Evolutionary conservation across 768 basidiomycete genomes (phyloP).

Genomic region (Psilocybe sp.): DNA sequence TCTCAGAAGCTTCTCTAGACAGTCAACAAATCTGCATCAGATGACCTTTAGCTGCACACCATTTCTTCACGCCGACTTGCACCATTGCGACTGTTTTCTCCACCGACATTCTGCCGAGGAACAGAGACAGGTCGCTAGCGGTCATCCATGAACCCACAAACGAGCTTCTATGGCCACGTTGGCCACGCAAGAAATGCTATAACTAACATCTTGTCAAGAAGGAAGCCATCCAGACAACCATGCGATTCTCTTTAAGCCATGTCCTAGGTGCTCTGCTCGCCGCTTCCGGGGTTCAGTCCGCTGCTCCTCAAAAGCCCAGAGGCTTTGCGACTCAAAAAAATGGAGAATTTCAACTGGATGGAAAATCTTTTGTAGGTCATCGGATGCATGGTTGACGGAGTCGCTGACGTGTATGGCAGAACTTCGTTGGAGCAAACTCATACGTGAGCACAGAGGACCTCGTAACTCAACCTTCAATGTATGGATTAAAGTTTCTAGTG

Average conservation of each 20-base stretch:
- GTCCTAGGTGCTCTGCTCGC: constrained; percentile 6
- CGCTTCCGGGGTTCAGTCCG: constrained; percentile 1
- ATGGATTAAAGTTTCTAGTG: no score
- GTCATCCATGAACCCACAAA: no score
- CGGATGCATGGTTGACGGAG: neutral
- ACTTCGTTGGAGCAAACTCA: constrained; percentile 54
- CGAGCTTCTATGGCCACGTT: no score
- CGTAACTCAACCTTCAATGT: no score
- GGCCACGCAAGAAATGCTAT: no score
- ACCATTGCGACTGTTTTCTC: neutral
- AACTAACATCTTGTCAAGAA: neutral
- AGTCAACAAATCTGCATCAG: neutral
- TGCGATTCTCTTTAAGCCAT: neutral
- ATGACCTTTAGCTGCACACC: neutral
- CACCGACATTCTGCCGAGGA: no score
- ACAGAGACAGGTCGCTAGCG: no score
- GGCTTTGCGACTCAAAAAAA: constrained; percentile 45
- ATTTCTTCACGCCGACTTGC: neutral
- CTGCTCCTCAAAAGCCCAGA: constrained; percentile 22
- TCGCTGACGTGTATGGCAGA: constrained; percentile 18
- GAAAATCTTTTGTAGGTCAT: constrained; percentile 45
- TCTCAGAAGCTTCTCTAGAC: no score
- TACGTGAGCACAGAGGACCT: constrained; percentile 34
- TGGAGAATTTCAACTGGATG: constrained; percentile 41
- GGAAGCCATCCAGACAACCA: neutral